A percentile compares a stretch with the other conserved stretches of the same genome.
These are phyloP conservation scores for Populus tomentosa DNA, from an alignment of 441 rosid species.

Conservation along the genomic window DNA sequence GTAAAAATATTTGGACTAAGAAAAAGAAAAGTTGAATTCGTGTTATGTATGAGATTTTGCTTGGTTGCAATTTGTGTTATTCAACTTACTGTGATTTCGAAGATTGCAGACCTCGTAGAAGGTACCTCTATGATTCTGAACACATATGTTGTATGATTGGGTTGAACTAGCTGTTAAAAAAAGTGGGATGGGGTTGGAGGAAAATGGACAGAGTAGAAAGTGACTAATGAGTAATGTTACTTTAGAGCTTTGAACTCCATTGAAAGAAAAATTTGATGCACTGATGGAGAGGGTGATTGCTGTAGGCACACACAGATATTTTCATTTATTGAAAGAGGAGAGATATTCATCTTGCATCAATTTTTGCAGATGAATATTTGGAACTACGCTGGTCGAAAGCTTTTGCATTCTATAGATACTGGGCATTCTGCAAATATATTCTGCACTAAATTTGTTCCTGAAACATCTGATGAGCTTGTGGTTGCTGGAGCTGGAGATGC, in stretches of 20 bases:
- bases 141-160: not conserved
- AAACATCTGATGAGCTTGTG: constrained; percentile 92
- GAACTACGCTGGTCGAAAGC: constrained; percentile 68
- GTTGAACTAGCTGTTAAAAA: not conserved
- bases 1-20: not conserved
- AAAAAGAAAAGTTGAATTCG: not conserved
- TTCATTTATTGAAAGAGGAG: not conserved
- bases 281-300: not conserved
- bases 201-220: not conserved
- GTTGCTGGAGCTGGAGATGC: constrained; percentile 99
- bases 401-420: constrained; percentile 85
- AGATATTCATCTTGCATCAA: not conserved
- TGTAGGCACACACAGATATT: not conserved
- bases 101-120: not conserved
- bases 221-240: not conserved
- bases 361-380: constrained; percentile 73
- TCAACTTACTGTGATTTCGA: not conserved
- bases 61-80: not conserved
- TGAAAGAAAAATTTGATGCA: not conserved
- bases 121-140: not conserved
- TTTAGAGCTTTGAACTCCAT: not conserved
- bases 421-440: constrained; percentile 90
- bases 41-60: not conserved
- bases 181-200: not conserved
- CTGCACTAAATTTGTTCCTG: constrained; percentile 94